These are phyloP conservation scores for Penicillium odoratum DNA, from an alignment of 495 filamentous ascomycete species.

Conservation along the genomic window DNA sequence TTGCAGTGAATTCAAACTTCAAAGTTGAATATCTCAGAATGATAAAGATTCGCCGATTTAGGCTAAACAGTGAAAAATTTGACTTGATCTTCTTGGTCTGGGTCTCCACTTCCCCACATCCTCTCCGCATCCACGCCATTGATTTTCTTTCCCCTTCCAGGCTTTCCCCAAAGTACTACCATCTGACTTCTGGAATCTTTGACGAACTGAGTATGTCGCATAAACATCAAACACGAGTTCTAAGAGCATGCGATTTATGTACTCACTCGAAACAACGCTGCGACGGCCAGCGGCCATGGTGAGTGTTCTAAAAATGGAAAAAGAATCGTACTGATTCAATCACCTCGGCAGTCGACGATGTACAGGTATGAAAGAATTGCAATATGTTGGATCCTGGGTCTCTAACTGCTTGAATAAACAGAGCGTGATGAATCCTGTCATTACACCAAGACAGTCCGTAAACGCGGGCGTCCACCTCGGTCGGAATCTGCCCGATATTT, in stretches of 20 bases:
- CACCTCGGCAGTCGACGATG: slow-evolving; percentile 14
- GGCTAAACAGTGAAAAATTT: no score
- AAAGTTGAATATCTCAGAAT: no score
- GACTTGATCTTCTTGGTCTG: no score
- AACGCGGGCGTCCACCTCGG: slow-evolving; percentile 21
- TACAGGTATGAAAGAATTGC: slow-evolving; percentile 9
- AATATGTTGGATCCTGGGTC: neutral
- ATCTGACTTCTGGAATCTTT: neutral
- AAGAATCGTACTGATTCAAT: neutral
- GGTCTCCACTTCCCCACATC: slow-evolving; percentile 11
- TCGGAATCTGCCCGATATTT: slow-evolving; percentile 1
- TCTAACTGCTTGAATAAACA: neutral
- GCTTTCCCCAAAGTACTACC: slow-evolving; percentile 2
- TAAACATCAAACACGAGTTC: slow-evolving; percentile 12
- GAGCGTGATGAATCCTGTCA: slow-evolving; percentile 18
- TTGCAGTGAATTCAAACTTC: no score
- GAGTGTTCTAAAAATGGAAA: neutral
- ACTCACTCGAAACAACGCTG: slow-evolving; percentile 21
- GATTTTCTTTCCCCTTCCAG: slow-evolving; percentile 1
- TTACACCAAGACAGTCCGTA: slow-evolving; percentile 20
- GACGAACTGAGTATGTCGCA: slow-evolving; percentile 1
- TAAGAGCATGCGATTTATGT: slow-evolving; percentile 20
- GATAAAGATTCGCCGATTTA: no score
- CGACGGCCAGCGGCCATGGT: slow-evolving; percentile 22
- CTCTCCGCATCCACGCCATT: slow-evolving; percentile 9